Evolutionary conservation across 1,139 yeast species (phyloP), one percentile per base, ranked within the genome.

Genomic region (Kurtzmaniella quercitrusa): DNA sequence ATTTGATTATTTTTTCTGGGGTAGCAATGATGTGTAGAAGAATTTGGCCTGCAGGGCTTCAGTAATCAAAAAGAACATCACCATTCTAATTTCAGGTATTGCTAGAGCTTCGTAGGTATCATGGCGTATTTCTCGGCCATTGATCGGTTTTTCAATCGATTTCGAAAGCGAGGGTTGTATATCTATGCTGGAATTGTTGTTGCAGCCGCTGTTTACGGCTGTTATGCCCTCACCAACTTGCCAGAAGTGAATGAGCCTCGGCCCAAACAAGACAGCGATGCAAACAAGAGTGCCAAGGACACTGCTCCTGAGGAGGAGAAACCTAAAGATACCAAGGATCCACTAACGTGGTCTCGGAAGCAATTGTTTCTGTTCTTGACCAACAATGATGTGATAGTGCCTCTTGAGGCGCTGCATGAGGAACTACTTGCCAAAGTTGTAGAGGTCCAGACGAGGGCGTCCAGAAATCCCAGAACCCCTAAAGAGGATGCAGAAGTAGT

Each of bases 121-220:
- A 31, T 31, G 36, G 18, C 31, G 15, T 40, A 37, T 21, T 40
- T 24, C 23, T 37, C 45, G 8, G 34, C 45, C 3, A 43, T 43
- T 25, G 45, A 43, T 33, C 27, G 45, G 25, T 40, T 41, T 17
- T 34, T 43, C 31, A 43, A 43, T 34, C 42, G 21, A 33, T 37
- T 41, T 24, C 45, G 45, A 21, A 58, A 66, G 42, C 62, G 62
- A 40, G 71, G 73, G n/a, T 67, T 70, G 43, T 61, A 67, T 49
- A 38, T 69, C 21, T 71, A 68, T 48, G 56, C 71, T 2, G 59
- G 63, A 6, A 43, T 71, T 11, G 58, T 71, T 10, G 47, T 67
- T 23, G 57, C 57, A 3, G 62, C 73, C 18, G 62, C 73, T 14
- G 55, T 58, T 12, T 71, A 67, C 51, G 62, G 67, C 34, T 59